These are phyloP conservation scores for Phaffia australis DNA, from an alignment of 768 basidiomycete species.

Conservation along the genomic window DNA sequence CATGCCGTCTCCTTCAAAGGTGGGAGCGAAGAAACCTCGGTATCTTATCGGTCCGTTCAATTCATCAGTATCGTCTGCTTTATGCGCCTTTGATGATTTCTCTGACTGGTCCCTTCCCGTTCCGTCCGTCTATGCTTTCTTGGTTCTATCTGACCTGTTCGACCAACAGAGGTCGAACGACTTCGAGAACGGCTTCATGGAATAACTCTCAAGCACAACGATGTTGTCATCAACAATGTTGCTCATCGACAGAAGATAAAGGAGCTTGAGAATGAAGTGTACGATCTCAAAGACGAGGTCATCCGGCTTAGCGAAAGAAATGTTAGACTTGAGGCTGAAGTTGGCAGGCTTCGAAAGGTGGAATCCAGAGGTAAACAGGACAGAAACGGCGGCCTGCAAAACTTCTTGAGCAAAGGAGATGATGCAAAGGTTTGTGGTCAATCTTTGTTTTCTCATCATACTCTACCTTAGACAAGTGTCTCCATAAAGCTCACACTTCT, in stretches of 20 bases:
- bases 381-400: no score
- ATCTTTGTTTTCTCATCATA: neutral
- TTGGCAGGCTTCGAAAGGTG: neutral
- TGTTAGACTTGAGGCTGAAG: neutral
- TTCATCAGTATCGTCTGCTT: no score
- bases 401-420: neutral
- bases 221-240: conserved; percentile 23
- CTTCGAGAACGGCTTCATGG: conserved; percentile 11
- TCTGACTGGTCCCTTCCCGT: neutral
- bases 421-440: conserved; percentile 4
- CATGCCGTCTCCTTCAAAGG: no score
- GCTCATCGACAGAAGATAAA: conserved; percentile 16
- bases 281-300: conserved; percentile 11
- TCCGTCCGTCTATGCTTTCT: neutral
- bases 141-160: neutral
- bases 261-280: conserved; percentile 18
- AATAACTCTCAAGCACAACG: conserved; percentile 22
- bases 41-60: no score
- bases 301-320: conserved; percentile 12
- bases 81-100: no score
- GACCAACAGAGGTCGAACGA: conserved; percentile 9
- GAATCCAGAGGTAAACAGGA: neutral
- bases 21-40: no score
- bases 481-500: neutral
- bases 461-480: neutral